Evolutionary conservation across 805 yeast genomes (phyloP).

Genomic region (Kregervanrija delftensis): DNA sequence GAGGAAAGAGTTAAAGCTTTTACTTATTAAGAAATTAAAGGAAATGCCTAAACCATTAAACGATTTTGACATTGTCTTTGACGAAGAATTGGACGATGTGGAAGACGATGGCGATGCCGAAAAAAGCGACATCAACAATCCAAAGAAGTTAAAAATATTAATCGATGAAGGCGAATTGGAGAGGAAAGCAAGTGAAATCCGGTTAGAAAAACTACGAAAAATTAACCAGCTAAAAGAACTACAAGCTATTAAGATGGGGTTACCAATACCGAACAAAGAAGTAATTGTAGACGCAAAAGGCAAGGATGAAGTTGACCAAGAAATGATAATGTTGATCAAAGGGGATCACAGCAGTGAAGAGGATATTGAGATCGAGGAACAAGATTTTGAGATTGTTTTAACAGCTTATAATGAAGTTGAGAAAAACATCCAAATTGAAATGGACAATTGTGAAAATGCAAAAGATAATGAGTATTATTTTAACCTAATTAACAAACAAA

Average conservation of each 20-base stretch:
- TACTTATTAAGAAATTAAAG: constrained; percentile 2
- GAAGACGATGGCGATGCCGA: neutral
- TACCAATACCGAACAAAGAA: constrained; percentile 7
- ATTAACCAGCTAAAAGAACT: neutral
- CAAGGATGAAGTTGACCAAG: neutral
- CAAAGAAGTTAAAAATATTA: neutral
- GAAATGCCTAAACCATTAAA: constrained; percentile 11
- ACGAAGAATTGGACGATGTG: neutral
- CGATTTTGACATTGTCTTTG: constrained; percentile 12
- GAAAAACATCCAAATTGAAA: too few species aligned
- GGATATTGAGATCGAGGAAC: too few species aligned
- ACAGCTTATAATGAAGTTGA: too few species aligned
- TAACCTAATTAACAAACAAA: too few species aligned
- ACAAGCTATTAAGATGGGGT: constrained; percentile 1
- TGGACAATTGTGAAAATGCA: too few species aligned
- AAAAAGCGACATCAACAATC: neutral
- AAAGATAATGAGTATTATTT: too few species aligned
- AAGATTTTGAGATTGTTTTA: too few species aligned
- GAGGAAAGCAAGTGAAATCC: neutral
- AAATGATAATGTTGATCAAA: neutral
- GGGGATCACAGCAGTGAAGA: too few species aligned
- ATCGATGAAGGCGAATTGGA: constrained; percentile 7
- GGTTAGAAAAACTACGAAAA: neutral
- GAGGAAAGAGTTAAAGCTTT: constrained; percentile 1
- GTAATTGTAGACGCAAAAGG: too few species aligned